Percentiles rank a stretch among this genome's conserved stretches.
Evolutionary conservation across 2,329 filamentous ascomycete genomes (phyloP).

Genomic region (Pseudocercospora vitis): DNA sequence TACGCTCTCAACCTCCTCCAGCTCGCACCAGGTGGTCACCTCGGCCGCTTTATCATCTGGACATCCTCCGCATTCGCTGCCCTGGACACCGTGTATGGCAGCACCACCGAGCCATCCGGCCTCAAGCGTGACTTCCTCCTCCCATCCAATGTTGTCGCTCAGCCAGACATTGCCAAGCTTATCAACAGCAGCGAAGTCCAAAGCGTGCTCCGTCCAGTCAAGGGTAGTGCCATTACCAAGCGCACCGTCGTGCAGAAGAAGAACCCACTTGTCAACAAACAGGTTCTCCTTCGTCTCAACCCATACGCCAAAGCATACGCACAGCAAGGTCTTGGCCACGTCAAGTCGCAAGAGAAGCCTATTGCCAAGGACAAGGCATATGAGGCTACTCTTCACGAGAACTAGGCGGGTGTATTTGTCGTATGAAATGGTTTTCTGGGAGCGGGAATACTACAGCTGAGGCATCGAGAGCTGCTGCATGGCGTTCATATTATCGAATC

Average conservation of each 20-base stretch:
- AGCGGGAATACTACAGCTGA: constrained; percentile 25
- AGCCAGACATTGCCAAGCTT: constrained; percentile 93
- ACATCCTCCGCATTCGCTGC: constrained; percentile 95
- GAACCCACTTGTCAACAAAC: constrained; percentile 99
- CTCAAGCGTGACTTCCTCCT: constrained; percentile 99
- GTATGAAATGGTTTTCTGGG: constrained; percentile 24
- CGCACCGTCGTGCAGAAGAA: constrained; percentile 95
- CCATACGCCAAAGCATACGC: constrained; percentile 90
- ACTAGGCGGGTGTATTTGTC: constrained; percentile 40
- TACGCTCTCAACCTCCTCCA: constrained; percentile 97
- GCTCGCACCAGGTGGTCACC: constrained; percentile 97
- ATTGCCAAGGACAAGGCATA: constrained; percentile 55
- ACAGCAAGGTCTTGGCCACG: constrained; percentile 78
- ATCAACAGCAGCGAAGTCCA: constrained; percentile 99
- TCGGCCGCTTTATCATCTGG: constrained; percentile 99
- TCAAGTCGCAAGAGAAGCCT: constrained; percentile 65
- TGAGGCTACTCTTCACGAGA: constrained; percentile 49
- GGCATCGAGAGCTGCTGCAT: constrained; percentile 22
- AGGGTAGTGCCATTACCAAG: constrained; percentile 88
- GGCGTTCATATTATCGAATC: constrained; percentile 27
- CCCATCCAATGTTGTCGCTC: constrained; percentile 85
- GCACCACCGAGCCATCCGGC: constrained; percentile 81
- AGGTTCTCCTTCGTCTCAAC: constrained; percentile 97
- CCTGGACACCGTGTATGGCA: constrained; percentile 95
- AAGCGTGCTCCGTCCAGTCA: constrained; percentile 87